Conservation (phyloP, 2,329 filamentous ascomycete genomes). For the Aspergillus fumigatus region DNA sequence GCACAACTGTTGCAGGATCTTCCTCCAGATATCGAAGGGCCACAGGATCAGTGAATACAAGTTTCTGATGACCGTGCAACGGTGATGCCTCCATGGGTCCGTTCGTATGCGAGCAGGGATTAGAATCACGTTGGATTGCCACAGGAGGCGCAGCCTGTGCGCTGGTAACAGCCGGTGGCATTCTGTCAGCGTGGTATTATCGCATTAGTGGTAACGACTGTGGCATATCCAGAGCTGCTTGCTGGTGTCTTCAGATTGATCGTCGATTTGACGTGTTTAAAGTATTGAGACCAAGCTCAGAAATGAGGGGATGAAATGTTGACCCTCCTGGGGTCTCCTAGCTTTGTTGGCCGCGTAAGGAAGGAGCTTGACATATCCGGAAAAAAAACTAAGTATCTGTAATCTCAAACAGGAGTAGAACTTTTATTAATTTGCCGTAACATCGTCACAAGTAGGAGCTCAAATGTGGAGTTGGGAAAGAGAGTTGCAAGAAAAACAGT, state of each 20-base stretch:
- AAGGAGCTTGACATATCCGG: conserved; percentile 26
- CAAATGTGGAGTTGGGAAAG: not conserved
- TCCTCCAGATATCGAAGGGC: conserved; percentile 77
- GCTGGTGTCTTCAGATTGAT: not conserved
- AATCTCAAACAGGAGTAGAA: conserved; percentile 1
- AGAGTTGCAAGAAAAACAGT: not conserved
- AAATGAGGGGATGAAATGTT: conserved; percentile 17
- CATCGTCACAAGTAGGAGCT: not conserved
- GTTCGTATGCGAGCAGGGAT: conserved; percentile 15
- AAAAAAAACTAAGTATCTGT: conserved; percentile 10
- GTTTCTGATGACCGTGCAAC: conserved; percentile 47
- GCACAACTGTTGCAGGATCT: conserved; percentile 68
- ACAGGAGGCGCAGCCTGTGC: conserved; percentile 18
- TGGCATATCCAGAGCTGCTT: conserved; percentile 5
- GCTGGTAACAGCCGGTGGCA: conserved; percentile 16
- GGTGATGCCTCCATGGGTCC: conserved; percentile 11
- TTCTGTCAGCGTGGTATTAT: conserved; percentile 8
- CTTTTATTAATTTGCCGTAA: conserved; percentile 5
- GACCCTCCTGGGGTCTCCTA: conserved; percentile 25
- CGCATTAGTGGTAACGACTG: conserved; percentile 3
- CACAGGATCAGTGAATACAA: conserved; percentile 63
- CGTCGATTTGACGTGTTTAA: not conserved
- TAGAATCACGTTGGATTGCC: conserved; percentile 23
- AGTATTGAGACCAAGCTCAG: conserved; percentile 15
- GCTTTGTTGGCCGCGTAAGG: conserved; percentile 17